Base-by-base conservation (phyloP, 805 yeast species). In the Lachancea sp. region DNA sequence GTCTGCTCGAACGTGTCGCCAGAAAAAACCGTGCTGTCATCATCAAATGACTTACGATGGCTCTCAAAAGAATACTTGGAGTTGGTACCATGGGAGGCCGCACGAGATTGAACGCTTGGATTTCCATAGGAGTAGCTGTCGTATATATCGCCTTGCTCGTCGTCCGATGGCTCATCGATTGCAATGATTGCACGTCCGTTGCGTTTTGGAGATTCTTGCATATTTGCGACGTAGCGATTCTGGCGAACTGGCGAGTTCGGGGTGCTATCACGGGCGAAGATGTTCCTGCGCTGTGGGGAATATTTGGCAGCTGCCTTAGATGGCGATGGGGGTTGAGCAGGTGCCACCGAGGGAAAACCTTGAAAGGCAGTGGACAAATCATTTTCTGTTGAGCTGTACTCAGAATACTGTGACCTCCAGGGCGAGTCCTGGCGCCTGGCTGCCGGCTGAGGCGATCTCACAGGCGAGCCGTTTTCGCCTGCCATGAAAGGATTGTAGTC, bases 191-290 rank as follows among this genome's bases (percentile, higher is more conserved):
- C 71, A 3, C 73, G 74, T 33, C 67, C 69, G 35, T 72, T 72
- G 59, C 89, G 75, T 45, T 71, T 75, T 29, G 95, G 93, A 0
- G 95, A 81, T 60, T 85, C 90, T 52, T 78, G 65, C 44, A 77
- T 68, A 2, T 93, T 82, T 55, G 74, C 82, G 41, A 74, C 76
- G 35, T 86, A 81, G 63, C 95, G 72, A 18, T 53, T 56, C 25
- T 49, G 50, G 9, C 84, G 78, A 11, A 68, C 61, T 15, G 66
- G 66, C 6, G 63, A 50, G 33, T 52, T 56, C 19, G 57, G 59
- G 3, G 60, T 59, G 41, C 66, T 55, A 33, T 60, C 65, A 32
- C 62, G 58, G 16, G 60, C 55, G 35, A 55, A 59, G 30, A 66
- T 58, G 19, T 55, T 63, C 32, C 66, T 62, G 62, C 72, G 59